Evolutionary conservation across 2,329 filamentous ascomycete genomes (phyloP), one percentile per base, ranked within the genome.

Genomic region (Pseudogymnoascus sp.): DNA sequence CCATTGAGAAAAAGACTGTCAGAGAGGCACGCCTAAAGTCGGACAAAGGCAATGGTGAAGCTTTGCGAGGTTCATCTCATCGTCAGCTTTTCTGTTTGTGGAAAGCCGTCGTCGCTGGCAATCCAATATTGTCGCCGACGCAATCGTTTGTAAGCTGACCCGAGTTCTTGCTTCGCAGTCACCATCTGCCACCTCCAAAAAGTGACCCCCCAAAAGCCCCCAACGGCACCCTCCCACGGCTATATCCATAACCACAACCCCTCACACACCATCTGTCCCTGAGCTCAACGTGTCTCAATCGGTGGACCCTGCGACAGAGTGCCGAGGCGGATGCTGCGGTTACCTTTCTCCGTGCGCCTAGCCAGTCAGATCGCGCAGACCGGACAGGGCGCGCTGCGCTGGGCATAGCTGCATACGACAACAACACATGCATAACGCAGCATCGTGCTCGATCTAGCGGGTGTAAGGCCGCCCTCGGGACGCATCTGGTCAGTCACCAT

Each of bases 341-440:
- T 34, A 56, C 49, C n/a, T 56, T 18, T 34, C 49, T 56, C 49
- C 49, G 25, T 34, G 25, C n/a, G 49, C 49, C n/a, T 28, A 34
- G 49, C 49, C 49, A 56, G n/a, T 56, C 49, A 56, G 9, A 28
- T 31, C 8, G 28, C 49, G 28, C 49, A 34, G 49, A 56, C 28
- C 23, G 28, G 49, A 25, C 49, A 56, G 16, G 49, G 28, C 49
- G 49, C 18, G 18, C 23, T 31, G 7, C 49, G 49, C 49, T 56
- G 49, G 49, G 49, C 49, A 56, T 34, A 56, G 28, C 49, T 56
- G 49, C 49, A 56, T 56, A 34, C 28, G 49, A 56, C 49, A 34
- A 49, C 43, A 49, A 56, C 49, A 56, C 49, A 56, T 56, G 49
- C 49, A 56, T 56, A 56, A 56, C 49, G 49, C 49, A 56, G 3